Evolutionary conservation across 805 yeast species (phyloP).

Genomic region (Cyberlindnera subsufficiens): DNA sequence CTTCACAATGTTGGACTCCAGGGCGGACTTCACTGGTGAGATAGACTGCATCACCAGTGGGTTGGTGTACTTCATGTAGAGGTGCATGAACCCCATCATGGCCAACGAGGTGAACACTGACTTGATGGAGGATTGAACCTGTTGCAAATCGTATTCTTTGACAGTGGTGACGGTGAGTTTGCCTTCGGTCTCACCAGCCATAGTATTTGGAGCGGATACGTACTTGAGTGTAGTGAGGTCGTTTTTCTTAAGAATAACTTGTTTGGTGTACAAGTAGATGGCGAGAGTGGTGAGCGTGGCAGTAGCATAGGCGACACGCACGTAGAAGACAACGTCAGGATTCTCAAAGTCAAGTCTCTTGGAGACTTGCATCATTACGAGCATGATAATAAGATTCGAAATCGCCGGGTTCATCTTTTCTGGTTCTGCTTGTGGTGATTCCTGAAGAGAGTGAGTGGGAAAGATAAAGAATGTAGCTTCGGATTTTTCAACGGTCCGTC

Average conservation of each 20-base stretch:
- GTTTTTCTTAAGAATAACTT: conserved; percentile 63
- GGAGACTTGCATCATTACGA: conserved; percentile 93
- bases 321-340: conserved; percentile 65
- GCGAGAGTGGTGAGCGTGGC: conserved; percentile 61
- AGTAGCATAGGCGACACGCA: conserved; percentile 64
- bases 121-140: conserved; percentile 73
- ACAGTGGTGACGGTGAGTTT: conserved; percentile 85
- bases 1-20: conserved; percentile 86
- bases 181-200: conserved; percentile 69
- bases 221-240: conserved; percentile 90
- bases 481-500: background rate
- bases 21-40: conserved; percentile 82
- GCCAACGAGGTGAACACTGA: conserved; percentile 84
- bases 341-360: conserved; percentile 85
- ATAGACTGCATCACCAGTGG: conserved; percentile 94
- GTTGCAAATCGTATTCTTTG: conserved; percentile 89
- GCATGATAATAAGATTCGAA: conserved; percentile 82
- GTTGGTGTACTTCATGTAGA: conserved; percentile 95
- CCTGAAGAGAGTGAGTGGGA: background rate
- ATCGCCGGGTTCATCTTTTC: conserved; percentile 77
- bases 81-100: conserved; percentile 98
- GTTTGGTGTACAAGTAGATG: conserved; percentile 61
- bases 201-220: conserved; percentile 76
- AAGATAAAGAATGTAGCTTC: background rate
- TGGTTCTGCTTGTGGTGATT: background rate